A percentile compares a stretch with the other conserved stretches of the same genome.
These are phyloP conservation scores for Aschersonia sp. DNA, from an alignment of 2,329 filamentous ascomycete species.

Conservation along the genomic window DNA sequence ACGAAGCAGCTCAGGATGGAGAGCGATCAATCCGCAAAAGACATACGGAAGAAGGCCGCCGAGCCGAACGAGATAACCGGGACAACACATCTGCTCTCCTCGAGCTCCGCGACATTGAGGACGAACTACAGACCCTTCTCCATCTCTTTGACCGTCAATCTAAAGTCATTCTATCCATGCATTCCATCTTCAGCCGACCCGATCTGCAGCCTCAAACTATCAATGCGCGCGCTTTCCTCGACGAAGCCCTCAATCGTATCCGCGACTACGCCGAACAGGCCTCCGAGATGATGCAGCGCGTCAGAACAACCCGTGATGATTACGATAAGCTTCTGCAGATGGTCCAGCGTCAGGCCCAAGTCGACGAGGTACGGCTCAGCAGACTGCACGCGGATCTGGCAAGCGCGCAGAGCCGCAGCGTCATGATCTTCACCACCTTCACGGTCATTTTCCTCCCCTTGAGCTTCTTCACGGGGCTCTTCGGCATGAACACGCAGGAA, in stretches of 20 bases:
- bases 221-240: slow-evolving; percentile 35
- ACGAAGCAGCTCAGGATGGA: slow-evolving; percentile 25
- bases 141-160: slow-evolving; percentile 45
- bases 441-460: slow-evolving; percentile 50
- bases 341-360: slow-evolving; percentile 51
- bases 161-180: slow-evolving; percentile 32
- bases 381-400: slow-evolving; percentile 48
- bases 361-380: slow-evolving; percentile 50
- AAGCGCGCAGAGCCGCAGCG: slow-evolving; percentile 44
- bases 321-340: slow-evolving; percentile 54
- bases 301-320: slow-evolving; percentile 42
- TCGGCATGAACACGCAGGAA: slow-evolving; percentile 50
- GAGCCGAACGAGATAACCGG: slow-evolving; percentile 42
- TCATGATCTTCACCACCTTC: slow-evolving; percentile 53
- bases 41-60: slow-evolving; percentile 23
- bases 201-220: slow-evolving; percentile 25
- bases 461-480: slow-evolving; percentile 50
- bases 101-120: slow-evolving; percentile 49
- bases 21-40: slow-evolving; percentile 21
- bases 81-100: slow-evolving; percentile 48
- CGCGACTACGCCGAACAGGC: slow-evolving; percentile 40
- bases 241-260: slow-evolving; percentile 35
- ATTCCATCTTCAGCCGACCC: slow-evolving; percentile 24
- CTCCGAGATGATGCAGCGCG: slow-evolving; percentile 42
- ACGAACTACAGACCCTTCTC: slow-evolving; percentile 43